Conservation (phyloP, 257 asterid species). For the Solanum pinnatisectum region DNA sequence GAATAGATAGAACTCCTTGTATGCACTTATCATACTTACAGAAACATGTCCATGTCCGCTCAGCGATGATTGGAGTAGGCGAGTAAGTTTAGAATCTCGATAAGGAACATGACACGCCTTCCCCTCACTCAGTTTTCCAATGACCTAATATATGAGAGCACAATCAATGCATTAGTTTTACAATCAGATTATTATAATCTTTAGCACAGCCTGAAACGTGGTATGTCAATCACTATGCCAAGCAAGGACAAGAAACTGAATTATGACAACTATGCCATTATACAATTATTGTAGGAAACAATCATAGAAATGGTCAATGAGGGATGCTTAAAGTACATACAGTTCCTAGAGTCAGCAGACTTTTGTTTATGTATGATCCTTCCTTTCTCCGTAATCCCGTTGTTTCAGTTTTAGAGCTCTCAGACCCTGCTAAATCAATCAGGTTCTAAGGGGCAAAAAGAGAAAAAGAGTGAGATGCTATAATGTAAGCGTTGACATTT, state of each 20-base stretch:
- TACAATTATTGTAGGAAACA: not conserved
- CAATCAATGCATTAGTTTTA: not conserved
- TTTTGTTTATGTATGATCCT: conserved; percentile 20
- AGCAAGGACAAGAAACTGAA: not conserved
- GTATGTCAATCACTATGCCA: not conserved
- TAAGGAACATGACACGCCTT: conserved; percentile 95
- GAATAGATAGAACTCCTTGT: not conserved
- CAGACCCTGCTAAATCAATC: conserved; percentile 62
- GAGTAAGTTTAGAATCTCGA: conserved; percentile 96
- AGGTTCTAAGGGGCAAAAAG: conserved; percentile 51
- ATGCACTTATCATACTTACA: conserved; percentile 35
- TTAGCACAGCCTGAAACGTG: not conserved
- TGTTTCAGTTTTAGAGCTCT: conserved; percentile 21
- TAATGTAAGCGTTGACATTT: not conserved
- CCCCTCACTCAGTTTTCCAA: conserved; percentile 98
- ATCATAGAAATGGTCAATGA: not conserved
- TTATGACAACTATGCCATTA: not conserved
- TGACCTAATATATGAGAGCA: conserved; percentile 46
- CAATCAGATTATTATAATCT: not conserved
- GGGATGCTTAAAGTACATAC: conserved; percentile 7
- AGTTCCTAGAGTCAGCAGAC: conserved; percentile 21
- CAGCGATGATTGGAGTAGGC: conserved; percentile 88
- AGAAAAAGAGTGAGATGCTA: not conserved
- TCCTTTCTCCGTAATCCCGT: conserved; percentile 21
- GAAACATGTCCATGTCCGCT: conserved; percentile 99